These are phyloP conservation scores for Mytilinidion resinicola DNA, from an alignment of 495 filamentous ascomycete species.

Conservation along the genomic window DNA sequence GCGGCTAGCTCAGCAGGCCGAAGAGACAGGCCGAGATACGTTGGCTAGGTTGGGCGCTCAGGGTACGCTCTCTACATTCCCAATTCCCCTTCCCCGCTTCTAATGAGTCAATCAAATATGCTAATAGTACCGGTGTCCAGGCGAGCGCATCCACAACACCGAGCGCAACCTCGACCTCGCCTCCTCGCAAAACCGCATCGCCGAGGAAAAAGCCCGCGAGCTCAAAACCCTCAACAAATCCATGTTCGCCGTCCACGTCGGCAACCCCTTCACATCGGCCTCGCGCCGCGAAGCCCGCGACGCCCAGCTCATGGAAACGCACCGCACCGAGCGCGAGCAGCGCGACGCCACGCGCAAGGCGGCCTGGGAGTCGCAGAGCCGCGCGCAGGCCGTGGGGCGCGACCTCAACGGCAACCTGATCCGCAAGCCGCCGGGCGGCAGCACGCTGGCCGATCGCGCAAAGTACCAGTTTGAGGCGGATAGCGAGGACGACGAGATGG, in stretches of 20 bases:
- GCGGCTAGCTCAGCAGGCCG: slow-evolving; percentile 57
- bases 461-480: slow-evolving; percentile 79
- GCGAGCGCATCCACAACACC: slow-evolving; percentile 70
- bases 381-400: slow-evolving; percentile 55
- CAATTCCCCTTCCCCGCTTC: neutral
- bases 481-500: slow-evolving; percentile 67
- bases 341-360: slow-evolving; percentile 62
- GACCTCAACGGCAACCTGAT: slow-evolving; percentile 37
- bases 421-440: slow-evolving; percentile 33
- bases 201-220: slow-evolving; percentile 67
- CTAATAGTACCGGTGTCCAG: neutral
- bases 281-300: slow-evolving; percentile 49
- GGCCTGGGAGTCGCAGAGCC: slow-evolving; percentile 51
- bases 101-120: neutral
- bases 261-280: slow-evolving; percentile 13
- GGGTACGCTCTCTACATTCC: neutral
- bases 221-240: slow-evolving; percentile 69
- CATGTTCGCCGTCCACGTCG: slow-evolving; percentile 60
- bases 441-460: slow-evolving; percentile 57
- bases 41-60: slow-evolving; percentile 57
- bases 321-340: slow-evolving; percentile 58
- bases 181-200: slow-evolving; percentile 59
- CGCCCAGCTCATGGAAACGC: slow-evolving; percentile 53
- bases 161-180: slow-evolving; percentile 69
- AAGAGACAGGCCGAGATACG: slow-evolving; percentile 64